Evolutionary conservation across 257 asterid genomes (phyloP).

Genomic region (Agastache rugosa): DNA sequence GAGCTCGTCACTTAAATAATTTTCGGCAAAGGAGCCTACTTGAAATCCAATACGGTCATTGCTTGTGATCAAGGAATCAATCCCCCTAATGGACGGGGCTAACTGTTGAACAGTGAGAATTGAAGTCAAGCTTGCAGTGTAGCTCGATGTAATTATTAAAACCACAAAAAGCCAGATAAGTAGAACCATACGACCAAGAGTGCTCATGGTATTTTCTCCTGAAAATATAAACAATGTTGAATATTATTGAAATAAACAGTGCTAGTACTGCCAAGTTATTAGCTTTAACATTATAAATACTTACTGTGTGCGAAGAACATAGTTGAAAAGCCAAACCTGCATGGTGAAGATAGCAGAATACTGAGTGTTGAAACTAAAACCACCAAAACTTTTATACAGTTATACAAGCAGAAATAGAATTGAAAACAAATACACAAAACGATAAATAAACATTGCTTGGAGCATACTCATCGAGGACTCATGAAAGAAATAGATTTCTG

Average conservation of each 20-base stretch:
- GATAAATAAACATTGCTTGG: not conserved
- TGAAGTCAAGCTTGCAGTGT: conserved; percentile 83
- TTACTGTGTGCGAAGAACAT: conserved; percentile 78
- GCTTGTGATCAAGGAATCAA: conserved; percentile 70
- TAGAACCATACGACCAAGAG: conserved; percentile 78
- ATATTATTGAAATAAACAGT: conserved; percentile 16
- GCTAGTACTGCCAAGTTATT: not conserved
- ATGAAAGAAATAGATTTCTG: not conserved
- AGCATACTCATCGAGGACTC: conserved; percentile 13
- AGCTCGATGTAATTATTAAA: conserved; percentile 71
- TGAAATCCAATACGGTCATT: conserved; percentile 71
- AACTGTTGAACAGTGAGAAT: conserved; percentile 78
- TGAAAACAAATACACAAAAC: not conserved
- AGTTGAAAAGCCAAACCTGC: conserved; percentile 95
- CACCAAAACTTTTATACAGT: not conserved
- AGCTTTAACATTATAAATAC: conserved; percentile 34
- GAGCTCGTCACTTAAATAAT: conserved; percentile 67
- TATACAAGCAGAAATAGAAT: not conserved
- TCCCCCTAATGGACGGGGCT: conserved; percentile 70
- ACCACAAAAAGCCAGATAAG: conserved; percentile 86
- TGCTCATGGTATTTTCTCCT: conserved; percentile 79
- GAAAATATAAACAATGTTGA: conserved; percentile 25
- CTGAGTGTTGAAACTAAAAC: conserved; percentile 28
- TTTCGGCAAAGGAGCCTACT: conserved; percentile 74
- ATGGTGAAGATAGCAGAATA: conserved; percentile 29